Percentiles rank a stretch among this genome's conserved stretches.
These are phyloP conservation scores for Talaromyces sp. DNA, from an alignment of 2,329 filamentous ascomycete species.

Conservation along the genomic window DNA sequence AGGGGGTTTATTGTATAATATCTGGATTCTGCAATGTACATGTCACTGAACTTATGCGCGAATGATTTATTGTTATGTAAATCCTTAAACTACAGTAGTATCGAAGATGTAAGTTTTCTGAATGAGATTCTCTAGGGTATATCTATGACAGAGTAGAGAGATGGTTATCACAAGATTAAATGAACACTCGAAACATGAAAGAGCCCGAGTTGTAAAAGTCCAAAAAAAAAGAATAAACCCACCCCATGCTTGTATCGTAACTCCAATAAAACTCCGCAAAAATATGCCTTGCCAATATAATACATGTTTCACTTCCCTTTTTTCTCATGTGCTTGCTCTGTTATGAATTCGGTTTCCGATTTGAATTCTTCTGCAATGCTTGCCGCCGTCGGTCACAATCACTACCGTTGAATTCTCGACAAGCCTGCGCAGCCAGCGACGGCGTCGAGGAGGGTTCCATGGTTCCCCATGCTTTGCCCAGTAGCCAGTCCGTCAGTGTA, in stretches of 20 bases:
- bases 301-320: background rate
- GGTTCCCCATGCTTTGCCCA: constrained; percentile 65
- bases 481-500: constrained; percentile 87
- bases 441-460: constrained; percentile 20
- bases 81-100: background rate
- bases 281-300: background rate
- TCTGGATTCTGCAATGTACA: background rate
- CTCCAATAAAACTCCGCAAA: background rate
- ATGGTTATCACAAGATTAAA: background rate
- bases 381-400: background rate
- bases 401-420: constrained; percentile 10
- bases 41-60: background rate
- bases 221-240: background rate
- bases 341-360: background rate
- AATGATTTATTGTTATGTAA: background rate
- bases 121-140: background rate
- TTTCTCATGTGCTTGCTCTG: background rate
- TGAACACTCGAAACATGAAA: background rate
- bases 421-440: constrained; percentile 24
- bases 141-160: background rate
- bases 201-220: background rate
- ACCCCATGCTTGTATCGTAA: background rate
- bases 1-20: background rate
- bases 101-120: background rate
- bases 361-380: background rate